A percentile compares a stretch with the other conserved stretches of the same genome.
phyloP scores from a whole-genome alignment of 768 basidiomycete genomes.

The Tylopilus subfusipes region DNA sequence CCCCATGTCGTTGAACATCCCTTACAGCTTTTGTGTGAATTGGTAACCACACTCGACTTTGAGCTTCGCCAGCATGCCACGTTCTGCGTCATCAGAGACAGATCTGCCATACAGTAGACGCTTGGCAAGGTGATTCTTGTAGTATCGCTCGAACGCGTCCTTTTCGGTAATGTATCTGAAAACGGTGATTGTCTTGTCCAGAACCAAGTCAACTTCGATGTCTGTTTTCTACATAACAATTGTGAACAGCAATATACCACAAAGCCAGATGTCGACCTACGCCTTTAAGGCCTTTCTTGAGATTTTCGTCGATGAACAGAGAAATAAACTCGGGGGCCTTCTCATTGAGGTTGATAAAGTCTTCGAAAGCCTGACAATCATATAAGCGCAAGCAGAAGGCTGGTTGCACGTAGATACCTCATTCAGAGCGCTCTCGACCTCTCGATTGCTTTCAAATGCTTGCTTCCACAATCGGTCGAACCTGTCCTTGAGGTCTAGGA shows the following conservation, averaged over 20 bases:
- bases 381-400: not conserved
- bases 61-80: constrained; percentile 94
- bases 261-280: constrained; percentile 45
- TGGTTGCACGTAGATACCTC: constrained; percentile 52
- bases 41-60: constrained; percentile 95
- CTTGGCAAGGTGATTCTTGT: constrained; percentile 93
- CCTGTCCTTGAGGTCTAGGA: constrained; percentile 87
- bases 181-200: constrained; percentile 95
- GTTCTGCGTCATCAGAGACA: constrained; percentile 95
- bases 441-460: constrained; percentile 70
- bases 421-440: constrained; percentile 76
- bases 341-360: constrained; percentile 84
- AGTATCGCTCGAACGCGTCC: constrained; percentile 97
- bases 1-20: constrained; percentile 98
- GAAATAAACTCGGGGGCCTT: constrained; percentile 94
- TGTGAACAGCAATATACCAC: not conserved
- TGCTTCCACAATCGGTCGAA: constrained; percentile 73
- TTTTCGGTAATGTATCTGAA: constrained; percentile 95
- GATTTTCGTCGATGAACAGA: constrained; percentile 93
- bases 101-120: constrained; percentile 84
- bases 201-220: constrained; percentile 77
- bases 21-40: constrained; percentile 96
- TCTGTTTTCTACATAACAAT: constrained; percentile 77
- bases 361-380: constrained; percentile 74
- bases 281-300: constrained; percentile 92